Evolutionary conservation across 352 stramenopile species (phyloP).

Genomic region (Globisporangium solare): DNA sequence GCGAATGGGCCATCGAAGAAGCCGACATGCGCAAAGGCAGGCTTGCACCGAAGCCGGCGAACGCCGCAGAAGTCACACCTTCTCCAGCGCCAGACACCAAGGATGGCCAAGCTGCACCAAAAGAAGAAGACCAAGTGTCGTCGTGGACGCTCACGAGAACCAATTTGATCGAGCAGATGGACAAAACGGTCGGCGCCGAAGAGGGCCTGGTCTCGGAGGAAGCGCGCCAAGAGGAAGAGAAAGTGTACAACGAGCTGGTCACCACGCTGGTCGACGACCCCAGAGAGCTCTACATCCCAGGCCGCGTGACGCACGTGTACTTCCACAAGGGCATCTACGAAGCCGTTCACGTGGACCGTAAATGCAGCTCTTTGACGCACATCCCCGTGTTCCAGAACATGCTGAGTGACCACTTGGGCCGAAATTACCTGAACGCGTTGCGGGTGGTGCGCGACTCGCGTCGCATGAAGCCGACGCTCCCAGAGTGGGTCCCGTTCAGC

Average conservation of each 20-base stretch:
- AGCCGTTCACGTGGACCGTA: slow-evolving; percentile 73
- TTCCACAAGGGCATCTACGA: slow-evolving; percentile 80
- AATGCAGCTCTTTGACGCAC: slow-evolving; percentile 61
- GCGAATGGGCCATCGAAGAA: slow-evolving; percentile 70
- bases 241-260: slow-evolving; percentile 49
- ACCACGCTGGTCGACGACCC: slow-evolving; percentile 50
- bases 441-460: slow-evolving; percentile 74
- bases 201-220: slow-evolving; percentile 24
- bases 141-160: slow-evolving; percentile 68
- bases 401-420: slow-evolving; percentile 77
- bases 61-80: neutral
- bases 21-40: slow-evolving; percentile 54
- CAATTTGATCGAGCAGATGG: slow-evolving; percentile 77
- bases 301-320: slow-evolving; percentile 72
- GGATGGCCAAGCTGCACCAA: slow-evolving; percentile 20
- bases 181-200: slow-evolving; percentile 34
- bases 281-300: slow-evolving; percentile 77
- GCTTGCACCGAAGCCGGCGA: slow-evolving; percentile 14
- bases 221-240: slow-evolving; percentile 43
- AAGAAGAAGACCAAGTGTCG: slow-evolving; percentile 34
- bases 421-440: slow-evolving; percentile 75
- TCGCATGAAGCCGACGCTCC: slow-evolving; percentile 43
- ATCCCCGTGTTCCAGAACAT: slow-evolving; percentile 87
- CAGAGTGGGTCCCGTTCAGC: slow-evolving; percentile 73
- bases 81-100: neutral